These are phyloP conservation scores for Spathaspora girioi DNA, from an alignment of 805 yeast genomes.

Conservation along the genomic window DNA sequence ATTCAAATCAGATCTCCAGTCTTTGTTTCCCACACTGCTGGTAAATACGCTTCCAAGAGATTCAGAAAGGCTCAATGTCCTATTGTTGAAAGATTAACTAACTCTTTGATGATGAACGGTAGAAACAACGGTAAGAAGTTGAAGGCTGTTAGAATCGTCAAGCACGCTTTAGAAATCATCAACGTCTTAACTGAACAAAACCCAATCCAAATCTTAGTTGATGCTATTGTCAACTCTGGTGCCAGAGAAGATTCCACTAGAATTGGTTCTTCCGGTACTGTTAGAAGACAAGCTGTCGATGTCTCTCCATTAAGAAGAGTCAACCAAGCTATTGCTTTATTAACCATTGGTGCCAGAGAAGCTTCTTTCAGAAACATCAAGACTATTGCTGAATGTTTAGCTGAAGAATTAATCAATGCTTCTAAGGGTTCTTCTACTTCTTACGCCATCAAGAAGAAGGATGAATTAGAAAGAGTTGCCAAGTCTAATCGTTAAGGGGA, in stretches of 20 bases:
- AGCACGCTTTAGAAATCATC: conserved; percentile 98
- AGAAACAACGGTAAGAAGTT: conserved; percentile 99
- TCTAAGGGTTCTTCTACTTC: conserved; percentile 99
- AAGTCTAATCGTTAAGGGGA: conserved; percentile 96
- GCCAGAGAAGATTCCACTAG: conserved; percentile 99
- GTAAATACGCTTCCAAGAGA: conserved; percentile 99
- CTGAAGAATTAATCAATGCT: conserved; percentile 99
- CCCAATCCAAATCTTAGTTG: conserved; percentile 99
- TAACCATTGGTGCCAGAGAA: conserved; percentile 99
- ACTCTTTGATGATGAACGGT: conserved; percentile 99
- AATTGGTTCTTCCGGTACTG: conserved; percentile 99
- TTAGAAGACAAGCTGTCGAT: conserved; percentile 99
- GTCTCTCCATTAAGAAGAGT: conserved; percentile 99
- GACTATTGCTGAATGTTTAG: conserved; percentile 99
- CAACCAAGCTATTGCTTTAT: conserved; percentile 96
- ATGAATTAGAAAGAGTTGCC: conserved; percentile 99
- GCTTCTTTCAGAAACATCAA: conserved; percentile 99
- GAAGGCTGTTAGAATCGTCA: conserved; percentile 99
- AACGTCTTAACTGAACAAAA: conserved; percentile 96
- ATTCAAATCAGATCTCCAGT: conserved; percentile 97
- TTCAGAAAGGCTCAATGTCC: conserved; percentile 99
- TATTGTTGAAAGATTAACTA: conserved; percentile 97
- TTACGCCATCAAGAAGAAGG: conserved; percentile 99
- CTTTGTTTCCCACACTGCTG: conserved; percentile 98
- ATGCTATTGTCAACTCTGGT: conserved; percentile 99